phyloP scores from a whole-genome alignment of 2,329 filamentous ascomycete genomes.

The Catunica adiposa region DNA sequence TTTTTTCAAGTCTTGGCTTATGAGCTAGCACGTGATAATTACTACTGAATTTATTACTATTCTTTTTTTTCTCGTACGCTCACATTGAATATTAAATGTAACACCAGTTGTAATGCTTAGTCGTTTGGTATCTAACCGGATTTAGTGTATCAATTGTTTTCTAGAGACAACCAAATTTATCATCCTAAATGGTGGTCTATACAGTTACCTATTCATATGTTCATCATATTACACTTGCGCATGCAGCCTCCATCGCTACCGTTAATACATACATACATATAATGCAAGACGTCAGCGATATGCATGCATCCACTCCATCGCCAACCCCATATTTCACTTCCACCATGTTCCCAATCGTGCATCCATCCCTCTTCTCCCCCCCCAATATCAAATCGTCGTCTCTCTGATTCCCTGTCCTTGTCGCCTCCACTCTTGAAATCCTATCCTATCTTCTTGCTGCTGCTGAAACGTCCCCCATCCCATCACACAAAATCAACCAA shows the following conservation, averaged over 20 bases:
- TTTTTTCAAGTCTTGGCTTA: not conserved
- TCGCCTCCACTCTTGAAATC: not conserved
- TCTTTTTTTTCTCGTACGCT: too few species aligned
- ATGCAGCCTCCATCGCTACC: too few species aligned
- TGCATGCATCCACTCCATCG: not conserved
- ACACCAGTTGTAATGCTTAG: too few species aligned
- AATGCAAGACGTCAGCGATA: too few species aligned
- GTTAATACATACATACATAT: too few species aligned
- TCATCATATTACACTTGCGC: too few species aligned
- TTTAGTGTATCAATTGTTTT: too few species aligned
- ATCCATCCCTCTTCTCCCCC: not conserved
- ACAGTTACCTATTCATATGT: too few species aligned
- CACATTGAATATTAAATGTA: too few species aligned
- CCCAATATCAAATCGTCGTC: not conserved
- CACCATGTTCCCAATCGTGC: not conserved
- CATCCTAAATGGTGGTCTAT: too few species aligned
- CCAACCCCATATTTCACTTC: not conserved
- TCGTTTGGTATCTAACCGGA: too few species aligned
- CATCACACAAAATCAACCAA: not conserved
- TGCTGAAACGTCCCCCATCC: not conserved
- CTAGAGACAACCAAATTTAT: too few species aligned
- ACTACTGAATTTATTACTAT: not conserved
- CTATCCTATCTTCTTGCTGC: not conserved
- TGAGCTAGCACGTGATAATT: not conserved
- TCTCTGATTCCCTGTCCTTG: not conserved